Base-by-base conservation (phyloP, 2,329 filamentous ascomycete species). In the Cryphonectria carpinicola region DNA sequence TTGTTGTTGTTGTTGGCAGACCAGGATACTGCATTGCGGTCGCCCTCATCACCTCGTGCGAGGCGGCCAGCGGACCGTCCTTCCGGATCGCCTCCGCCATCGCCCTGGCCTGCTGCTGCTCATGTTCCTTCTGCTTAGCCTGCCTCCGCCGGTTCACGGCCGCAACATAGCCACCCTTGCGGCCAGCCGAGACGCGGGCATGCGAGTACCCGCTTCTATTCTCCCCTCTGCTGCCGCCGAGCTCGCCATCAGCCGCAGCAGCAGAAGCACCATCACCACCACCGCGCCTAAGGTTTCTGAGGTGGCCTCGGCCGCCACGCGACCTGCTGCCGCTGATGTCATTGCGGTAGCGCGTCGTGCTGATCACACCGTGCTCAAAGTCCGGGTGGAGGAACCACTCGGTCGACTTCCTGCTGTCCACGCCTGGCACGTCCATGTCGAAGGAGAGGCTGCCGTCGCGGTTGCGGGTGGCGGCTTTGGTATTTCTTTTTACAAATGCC, bases 341-440 rank as follows among this genome's bases (percentile, higher is more conserved):
- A 75, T 90, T 90, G 74, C 92, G 88, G 79, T 93, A 94, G 74
- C 91, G 84, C 1, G 95, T 98, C 0, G 95, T 98, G 71, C 93
- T 95, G 80, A 94, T 89, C 65, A 98, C 92, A 37, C 93, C 93
- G 35, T 91, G 82, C 28, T 81, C 81, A 43, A 93, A 82, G 0
- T 93, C 93, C 0, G 89, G 83, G 49, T 90, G 90, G 37, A 98
- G 83, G 60, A 90, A 87, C 95, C 95, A 98, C 79, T 92, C 88
- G 65, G 87, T 90, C 1, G 88, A 88, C 78, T 92, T 94, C 77
- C 92, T 90, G 11, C 84, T 77, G 69, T 89, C 87, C 14, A 62
- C 41, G 14, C 64, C 49, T 11, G 70, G n/a, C 1, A 60, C 25
- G 37, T 54, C 69, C 17, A 39, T 22, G 14, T 70, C 68, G 11